Evolutionary conservation across 441 rosid species (phyloP).

Genomic region (Biscutella laevigata): DNA sequence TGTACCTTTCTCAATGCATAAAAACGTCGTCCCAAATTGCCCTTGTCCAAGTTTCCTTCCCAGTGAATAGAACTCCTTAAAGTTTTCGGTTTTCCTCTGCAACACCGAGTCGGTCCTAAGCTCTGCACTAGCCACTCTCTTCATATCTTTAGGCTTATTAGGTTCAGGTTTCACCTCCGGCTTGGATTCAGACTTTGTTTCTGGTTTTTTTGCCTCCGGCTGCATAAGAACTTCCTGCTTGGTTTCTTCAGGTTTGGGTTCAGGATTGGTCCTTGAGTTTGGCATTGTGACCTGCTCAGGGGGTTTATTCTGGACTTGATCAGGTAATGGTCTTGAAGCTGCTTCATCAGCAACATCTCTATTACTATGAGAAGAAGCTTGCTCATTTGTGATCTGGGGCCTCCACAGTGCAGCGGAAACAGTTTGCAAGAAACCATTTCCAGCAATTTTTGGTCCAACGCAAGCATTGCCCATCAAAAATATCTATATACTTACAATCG

Average conservation of each 20-base stretch:
- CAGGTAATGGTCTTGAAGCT: slow-evolving; percentile 38
- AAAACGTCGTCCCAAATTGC: slow-evolving; percentile 78
- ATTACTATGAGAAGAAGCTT: slow-evolving; percentile 26
- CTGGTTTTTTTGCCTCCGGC: slow-evolving; percentile 11
- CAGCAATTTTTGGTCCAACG: slow-evolving; percentile 52
- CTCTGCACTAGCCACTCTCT: slow-evolving; percentile 79
- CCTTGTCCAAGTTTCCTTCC: slow-evolving; percentile 97
- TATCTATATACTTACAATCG: slow-evolving; percentile 6
- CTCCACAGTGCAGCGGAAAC: slow-evolving; percentile 65
- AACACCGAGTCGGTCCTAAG: slow-evolving; percentile 65
- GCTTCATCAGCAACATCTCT: slow-evolving; percentile 23
- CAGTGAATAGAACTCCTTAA: slow-evolving; percentile 58
- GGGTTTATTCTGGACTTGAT: slow-evolving; percentile 53
- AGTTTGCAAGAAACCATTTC: slow-evolving; percentile 54
- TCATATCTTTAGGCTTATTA: slow-evolving; percentile 57
- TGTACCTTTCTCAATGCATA: slow-evolving; percentile 58
- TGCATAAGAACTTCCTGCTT: slow-evolving; percentile 10
- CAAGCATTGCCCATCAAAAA: slow-evolving; percentile 58
- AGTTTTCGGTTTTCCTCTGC: slow-evolving; percentile 62
- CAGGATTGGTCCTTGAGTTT: slow-evolving; percentile 26
- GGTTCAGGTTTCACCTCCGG: slow-evolving; percentile 36
- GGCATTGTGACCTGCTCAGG: slow-evolving; percentile 49
- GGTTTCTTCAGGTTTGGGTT: slow-evolving; percentile 25
- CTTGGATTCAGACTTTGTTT: slow-evolving; percentile 36
- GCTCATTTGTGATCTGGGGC: slow-evolving; percentile 38